Evolutionary conservation across 2,329 filamentous ascomycete species (phyloP).

Genomic region (Zasmidium angulare): DNA sequence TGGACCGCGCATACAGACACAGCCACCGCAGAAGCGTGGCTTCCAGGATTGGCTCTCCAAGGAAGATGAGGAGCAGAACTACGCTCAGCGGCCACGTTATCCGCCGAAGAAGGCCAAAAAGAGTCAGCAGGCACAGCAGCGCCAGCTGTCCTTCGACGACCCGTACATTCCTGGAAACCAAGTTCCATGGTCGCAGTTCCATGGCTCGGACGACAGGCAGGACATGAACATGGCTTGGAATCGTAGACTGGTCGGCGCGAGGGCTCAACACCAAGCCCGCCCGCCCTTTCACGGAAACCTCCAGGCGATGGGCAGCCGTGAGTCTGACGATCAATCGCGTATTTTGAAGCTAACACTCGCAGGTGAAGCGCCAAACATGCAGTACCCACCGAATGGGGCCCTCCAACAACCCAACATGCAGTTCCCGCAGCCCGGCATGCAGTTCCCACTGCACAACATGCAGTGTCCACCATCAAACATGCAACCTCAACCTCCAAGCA

Average conservation of each 20-base stretch:
- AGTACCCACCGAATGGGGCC: too few relatives aligned
- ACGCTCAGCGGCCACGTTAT: constrained; percentile 59
- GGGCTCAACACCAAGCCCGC: constrained; percentile 26
- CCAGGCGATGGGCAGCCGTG: constrained; percentile 6
- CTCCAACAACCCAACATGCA: too few relatives aligned
- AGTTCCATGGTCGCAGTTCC: constrained; percentile 81
- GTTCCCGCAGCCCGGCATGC: too few relatives aligned
- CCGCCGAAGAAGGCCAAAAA: constrained; percentile 72
- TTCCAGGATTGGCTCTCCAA: constrained; percentile 84
- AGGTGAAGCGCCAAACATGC: constrained; percentile 39
- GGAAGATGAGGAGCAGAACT: constrained; percentile 73
- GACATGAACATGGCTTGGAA: constrained; percentile 81
- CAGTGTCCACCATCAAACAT: constrained; percentile 42
- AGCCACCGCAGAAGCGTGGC: constrained; percentile 47
- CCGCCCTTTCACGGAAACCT: too few relatives aligned
- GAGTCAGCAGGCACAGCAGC: constrained; percentile 50
- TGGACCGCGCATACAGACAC: too few relatives aligned
- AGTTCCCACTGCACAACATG: too few relatives aligned
- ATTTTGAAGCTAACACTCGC: constrained; percentile 7
- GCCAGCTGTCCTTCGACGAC: constrained; percentile 73
- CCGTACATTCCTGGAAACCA: constrained; percentile 82
- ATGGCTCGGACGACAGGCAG: constrained; percentile 79
- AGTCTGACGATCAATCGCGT: neutral
- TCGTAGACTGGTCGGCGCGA: constrained; percentile 71
- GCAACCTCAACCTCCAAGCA: constrained; percentile 25